Evolutionary conservation across 2,329 filamentous ascomycete species (phyloP).

Genomic region (Cyphellophora attinorum): DNA sequence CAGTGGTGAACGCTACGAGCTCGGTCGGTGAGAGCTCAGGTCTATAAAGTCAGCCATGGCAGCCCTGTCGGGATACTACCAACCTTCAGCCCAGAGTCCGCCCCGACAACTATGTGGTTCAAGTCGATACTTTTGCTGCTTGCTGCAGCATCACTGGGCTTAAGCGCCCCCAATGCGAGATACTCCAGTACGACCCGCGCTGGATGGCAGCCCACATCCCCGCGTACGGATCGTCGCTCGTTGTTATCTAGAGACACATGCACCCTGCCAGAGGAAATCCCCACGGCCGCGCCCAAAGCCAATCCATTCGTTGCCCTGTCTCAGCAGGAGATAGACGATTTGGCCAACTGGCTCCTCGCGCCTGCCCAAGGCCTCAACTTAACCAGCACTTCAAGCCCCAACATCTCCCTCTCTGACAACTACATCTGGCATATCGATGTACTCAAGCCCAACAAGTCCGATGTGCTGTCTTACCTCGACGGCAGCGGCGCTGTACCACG

Average conservation of each 20-base stretch:
- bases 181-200: no score
- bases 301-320: conserved; percentile 1
- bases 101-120: no score
- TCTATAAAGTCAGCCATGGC: no score
- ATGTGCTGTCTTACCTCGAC: conserved; percentile 1
- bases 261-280: not conserved
- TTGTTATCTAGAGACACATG: conserved; percentile 1
- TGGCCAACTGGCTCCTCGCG: conserved; percentile 1
- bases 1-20: no score
- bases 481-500: not conserved
- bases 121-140: no score
- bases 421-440: conserved; percentile 2
- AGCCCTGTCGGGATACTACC: no score
- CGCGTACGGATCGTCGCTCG: no score
- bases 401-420: conserved; percentile 1
- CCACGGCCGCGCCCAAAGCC: not conserved
- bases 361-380: conserved; percentile 3
- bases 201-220: no score
- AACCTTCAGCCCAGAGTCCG: no score
- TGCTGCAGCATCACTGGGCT: no score
- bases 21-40: no score
- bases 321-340: not conserved
- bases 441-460: conserved; percentile 1
- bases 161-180: no score
- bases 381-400: not conserved